Evolutionary conservation across 2,329 filamentous ascomycete genomes (phyloP).

Genomic region (Penicillium thymicola): DNA sequence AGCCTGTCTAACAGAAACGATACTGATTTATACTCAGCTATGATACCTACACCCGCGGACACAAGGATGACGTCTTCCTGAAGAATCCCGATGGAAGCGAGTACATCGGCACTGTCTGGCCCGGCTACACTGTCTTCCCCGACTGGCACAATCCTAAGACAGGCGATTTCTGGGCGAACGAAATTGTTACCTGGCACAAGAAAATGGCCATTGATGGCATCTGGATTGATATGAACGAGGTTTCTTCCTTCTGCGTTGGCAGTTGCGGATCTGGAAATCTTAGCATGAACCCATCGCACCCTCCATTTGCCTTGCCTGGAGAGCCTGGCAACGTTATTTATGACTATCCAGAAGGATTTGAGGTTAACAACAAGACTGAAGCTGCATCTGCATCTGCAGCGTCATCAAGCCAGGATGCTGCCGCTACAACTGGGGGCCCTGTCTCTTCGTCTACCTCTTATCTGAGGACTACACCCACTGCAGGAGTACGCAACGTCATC

Average conservation of each 20-base stretch:
- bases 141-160: slow-evolving; percentile 60
- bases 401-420: slow-evolving; percentile 51
- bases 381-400: slow-evolving; percentile 58
- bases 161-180: slow-evolving; percentile 58
- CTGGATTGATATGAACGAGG: slow-evolving; percentile 63
- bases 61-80: slow-evolving; percentile 49
- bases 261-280: slow-evolving; percentile 66
- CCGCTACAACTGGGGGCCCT: slow-evolving; percentile 33
- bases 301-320: slow-evolving; percentile 62
- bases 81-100: slow-evolving; percentile 53
- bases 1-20: slow-evolving; percentile 1
- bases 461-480: slow-evolving; percentile 58
- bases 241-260: slow-evolving; percentile 65
- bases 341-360: slow-evolving; percentile 67
- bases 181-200: slow-evolving; percentile 51
- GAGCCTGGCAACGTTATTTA: slow-evolving; percentile 60
- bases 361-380: slow-evolving; percentile 65
- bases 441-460: slow-evolving; percentile 45
- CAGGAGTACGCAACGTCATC: slow-evolving; percentile 64
- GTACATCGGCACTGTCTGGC: slow-evolving; percentile 57
- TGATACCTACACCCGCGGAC: slow-evolving; percentile 50
- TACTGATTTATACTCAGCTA: slow-evolving; percentile 47
- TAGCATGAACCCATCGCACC: slow-evolving; percentile 65
- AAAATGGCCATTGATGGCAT: slow-evolving; percentile 53
- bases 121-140: slow-evolving; percentile 59